Evolutionary conservation across 192 early-diverging fungal genomes (phyloP).

Genomic region (Podila verticillata): DNA sequence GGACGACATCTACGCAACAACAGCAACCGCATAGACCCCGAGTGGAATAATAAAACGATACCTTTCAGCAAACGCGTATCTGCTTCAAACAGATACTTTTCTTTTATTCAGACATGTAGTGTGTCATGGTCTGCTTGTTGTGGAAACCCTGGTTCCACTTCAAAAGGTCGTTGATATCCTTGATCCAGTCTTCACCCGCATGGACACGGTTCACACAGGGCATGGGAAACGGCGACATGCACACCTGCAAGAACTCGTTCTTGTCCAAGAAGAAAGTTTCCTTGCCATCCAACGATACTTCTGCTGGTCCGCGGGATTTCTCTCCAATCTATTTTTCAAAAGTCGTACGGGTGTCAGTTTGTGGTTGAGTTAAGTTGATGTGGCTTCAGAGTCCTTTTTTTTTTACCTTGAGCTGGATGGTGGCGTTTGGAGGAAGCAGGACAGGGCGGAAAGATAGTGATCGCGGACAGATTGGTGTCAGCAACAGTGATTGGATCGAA

Average conservation of each 20-base stretch:
- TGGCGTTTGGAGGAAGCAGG: conserved; percentile 75
- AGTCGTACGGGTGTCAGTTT: background rate
- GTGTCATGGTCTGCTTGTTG: conserved; percentile 54
- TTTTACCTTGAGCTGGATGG: conserved; percentile 68
- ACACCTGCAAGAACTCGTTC: conserved; percentile 72
- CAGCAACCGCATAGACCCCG: background rate
- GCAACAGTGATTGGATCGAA: conserved; percentile 72
- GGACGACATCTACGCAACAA: conserved; percentile 34
- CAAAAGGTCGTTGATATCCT: conserved; percentile 85
- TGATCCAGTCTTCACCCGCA: conserved; percentile 78
- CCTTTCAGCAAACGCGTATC: background rate
- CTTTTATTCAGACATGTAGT: conserved; percentile 47
- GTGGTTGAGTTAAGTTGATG: too few species aligned
- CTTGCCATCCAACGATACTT: conserved; percentile 83
- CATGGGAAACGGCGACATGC: conserved; percentile 78
- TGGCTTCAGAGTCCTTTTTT: background rate
- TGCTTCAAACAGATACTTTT: background rate
- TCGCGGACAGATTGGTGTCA: conserved; percentile 87
- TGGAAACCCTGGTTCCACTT: conserved; percentile 89
- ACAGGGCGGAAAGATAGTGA: conserved; percentile 88
- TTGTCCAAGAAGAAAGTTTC: conserved; percentile 74
- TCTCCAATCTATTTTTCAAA: conserved; percentile 59
- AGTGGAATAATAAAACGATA: background rate
- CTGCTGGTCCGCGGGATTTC: conserved; percentile 68
- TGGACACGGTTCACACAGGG: conserved; percentile 78